These are phyloP conservation scores for Jacaranda copaia DNA, from an alignment of 257 asterid species.

Conservation along the genomic window DNA sequence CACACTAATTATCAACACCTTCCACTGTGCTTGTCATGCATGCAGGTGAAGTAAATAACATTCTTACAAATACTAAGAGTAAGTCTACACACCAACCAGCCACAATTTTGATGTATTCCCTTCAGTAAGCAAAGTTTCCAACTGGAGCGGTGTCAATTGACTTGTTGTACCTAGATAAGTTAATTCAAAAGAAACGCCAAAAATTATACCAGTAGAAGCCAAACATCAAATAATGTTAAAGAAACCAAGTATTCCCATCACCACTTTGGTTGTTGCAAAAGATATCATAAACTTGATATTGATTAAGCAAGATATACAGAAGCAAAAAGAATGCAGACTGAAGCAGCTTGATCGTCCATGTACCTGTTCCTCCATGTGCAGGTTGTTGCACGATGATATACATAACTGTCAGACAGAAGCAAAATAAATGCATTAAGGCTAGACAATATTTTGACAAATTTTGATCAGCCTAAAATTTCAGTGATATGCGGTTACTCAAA, in stretches of 20 bases:
- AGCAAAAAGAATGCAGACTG: background rate
- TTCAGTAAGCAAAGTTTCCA: constrained; percentile 92
- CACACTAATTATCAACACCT: constrained; percentile 12
- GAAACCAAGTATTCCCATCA: constrained; percentile 9
- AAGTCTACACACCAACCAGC: constrained; percentile 86
- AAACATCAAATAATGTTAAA: constrained; percentile 8
- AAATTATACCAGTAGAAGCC: constrained; percentile 11
- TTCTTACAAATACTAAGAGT: constrained; percentile 37
- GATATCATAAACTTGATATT: constrained; percentile 5
- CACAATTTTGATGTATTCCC: constrained; percentile 80
- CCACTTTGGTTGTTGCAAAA: constrained; percentile 24
- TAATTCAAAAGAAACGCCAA: constrained; percentile 10
- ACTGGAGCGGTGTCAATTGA: constrained; percentile 87
- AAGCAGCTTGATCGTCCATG: constrained; percentile 17
- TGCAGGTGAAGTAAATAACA: background rate
- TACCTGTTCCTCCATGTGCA: constrained; percentile 74
- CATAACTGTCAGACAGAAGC: constrained; percentile 62
- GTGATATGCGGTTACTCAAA: background rate
- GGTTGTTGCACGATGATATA: constrained; percentile 82
- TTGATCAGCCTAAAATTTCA: background rate
- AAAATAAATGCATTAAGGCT: constrained; percentile 28
- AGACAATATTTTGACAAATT: constrained; percentile 15
- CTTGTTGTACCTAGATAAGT: constrained; percentile 66
- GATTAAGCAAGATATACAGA: constrained; percentile 7
- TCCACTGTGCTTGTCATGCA: constrained; percentile 4